Percentiles rank a stretch among this genome's conserved stretches.
These are phyloP conservation scores for Ustilago shanxiensis DNA, from an alignment of 1,284 basidiomycete genomes.

Conservation along the genomic window DNA sequence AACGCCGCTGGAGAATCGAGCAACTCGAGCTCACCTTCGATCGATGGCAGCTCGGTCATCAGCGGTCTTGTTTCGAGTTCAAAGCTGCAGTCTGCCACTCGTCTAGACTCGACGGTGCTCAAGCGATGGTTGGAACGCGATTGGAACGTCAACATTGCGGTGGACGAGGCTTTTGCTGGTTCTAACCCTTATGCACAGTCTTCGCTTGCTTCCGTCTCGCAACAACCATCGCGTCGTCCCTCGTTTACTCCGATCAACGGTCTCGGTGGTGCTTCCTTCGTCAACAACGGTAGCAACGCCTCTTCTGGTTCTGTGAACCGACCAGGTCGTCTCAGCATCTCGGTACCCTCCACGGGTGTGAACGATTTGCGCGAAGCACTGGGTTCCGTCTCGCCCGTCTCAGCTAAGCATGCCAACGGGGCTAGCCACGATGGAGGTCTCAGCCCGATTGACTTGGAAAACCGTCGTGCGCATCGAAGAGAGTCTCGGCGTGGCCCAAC, in stretches of 20 bases:
- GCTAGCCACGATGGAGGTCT: slow-evolving; percentile 21
- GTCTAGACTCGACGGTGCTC: slow-evolving; percentile 46
- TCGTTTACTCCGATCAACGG: slow-evolving; percentile 45
- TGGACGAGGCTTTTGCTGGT: slow-evolving; percentile 56
- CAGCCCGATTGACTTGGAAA: slow-evolving; percentile 21
- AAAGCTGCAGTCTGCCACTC: slow-evolving; percentile 56
- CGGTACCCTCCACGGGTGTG: slow-evolving; percentile 42
- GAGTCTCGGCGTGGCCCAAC: slow-evolving; percentile 36
- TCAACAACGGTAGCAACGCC: slow-evolving; percentile 42
- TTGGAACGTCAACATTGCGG: slow-evolving; percentile 63
- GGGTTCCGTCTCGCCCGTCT: slow-evolving; percentile 23
- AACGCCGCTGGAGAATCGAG: slow-evolving; percentile 41
- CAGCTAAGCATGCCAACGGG: slow-evolving; percentile 24
- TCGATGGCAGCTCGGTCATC: slow-evolving; percentile 41
- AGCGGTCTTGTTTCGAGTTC: slow-evolving; percentile 46
- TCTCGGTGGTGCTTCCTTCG: slow-evolving; percentile 20
- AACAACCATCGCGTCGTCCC: slow-evolving; percentile 37
- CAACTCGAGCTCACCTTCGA: slow-evolving; percentile 33
- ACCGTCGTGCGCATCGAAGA: slow-evolving; percentile 39
- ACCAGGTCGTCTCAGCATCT: slow-evolving; percentile 27
- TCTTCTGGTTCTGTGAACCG: slow-evolving; percentile 33
- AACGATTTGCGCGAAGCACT: slow-evolving; percentile 55
- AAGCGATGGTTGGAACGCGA: slow-evolving; percentile 62
- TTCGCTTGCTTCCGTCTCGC: slow-evolving; percentile 25
- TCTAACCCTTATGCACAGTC: slow-evolving; percentile 40